Evolutionary conservation across 306 rosid genomes (phyloP), one percentile per base, ranked within the genome.

Genomic region (Sechiopsis laciniata): DNA sequence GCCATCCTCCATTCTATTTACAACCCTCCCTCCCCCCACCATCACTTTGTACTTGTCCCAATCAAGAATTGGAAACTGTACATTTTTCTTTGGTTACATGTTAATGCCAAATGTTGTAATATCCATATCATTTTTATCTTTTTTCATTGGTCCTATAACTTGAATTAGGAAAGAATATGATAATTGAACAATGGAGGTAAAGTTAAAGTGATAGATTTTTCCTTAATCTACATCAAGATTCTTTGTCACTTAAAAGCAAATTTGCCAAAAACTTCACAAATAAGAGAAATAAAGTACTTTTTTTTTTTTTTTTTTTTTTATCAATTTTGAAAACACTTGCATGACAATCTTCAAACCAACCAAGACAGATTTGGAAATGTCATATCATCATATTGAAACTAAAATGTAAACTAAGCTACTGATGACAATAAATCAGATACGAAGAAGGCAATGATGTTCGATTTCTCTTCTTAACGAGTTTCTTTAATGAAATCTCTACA

Each of bases 11-110:
- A 45, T 60, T 80, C 71, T 79, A 73, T 73, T 83, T 73, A 78
- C 79, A 60, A 78, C 45, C 45, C 45, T n/a, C n/a, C n/a, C n/a
- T n/a, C n/a, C n/a, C n/a, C n/a, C n/a, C n/a, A n/a, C 29, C 46
- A 15, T 46, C 67, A 61, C 67, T 77, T 82, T 80, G 77, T 83
- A 84, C 77, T 83, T 81, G 77, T 78, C 81, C 76, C 84, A 68
- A 76, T 84, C 83, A 83, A 81, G 80, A 78, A 80, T 81, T 83
- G 84, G 84, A 78, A 77, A 74, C 75, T 86, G 92, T 87, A 89
- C 83, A 88, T 87, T 84, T 87, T 64, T 76, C 21, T 67, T 60
- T 68, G 10, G 56, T 77, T 65, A 29, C 68, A 32, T 37, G 45
- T 71, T 55, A 24, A 73, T 71, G 72, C 45, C 77, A 64, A 72